Conservation (phyloP, 331 rosid species). For the Spiraea crenata region DNA sequence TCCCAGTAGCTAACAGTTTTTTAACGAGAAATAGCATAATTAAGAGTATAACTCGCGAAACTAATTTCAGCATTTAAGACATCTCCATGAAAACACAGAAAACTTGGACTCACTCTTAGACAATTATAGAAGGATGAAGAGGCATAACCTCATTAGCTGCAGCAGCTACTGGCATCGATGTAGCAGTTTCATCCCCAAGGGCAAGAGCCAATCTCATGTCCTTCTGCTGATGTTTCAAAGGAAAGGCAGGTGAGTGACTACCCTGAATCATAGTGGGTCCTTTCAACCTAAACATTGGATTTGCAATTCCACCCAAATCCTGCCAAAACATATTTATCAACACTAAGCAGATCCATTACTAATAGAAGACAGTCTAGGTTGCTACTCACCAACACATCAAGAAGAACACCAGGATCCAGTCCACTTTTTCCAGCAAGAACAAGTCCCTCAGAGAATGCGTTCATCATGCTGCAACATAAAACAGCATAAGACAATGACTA, state of each 20-base stretch:
- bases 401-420: constrained; percentile 60
- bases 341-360: constrained; percentile 9
- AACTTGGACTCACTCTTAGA: neutral
- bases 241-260: constrained; percentile 77
- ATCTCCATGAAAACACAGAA: too few relatives aligned
- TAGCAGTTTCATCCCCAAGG: constrained; percentile 72
- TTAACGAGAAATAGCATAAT: too few relatives aligned
- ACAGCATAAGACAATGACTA: neutral
- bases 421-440: constrained; percentile 68
- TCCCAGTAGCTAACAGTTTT: too few relatives aligned
- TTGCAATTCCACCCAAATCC: constrained; percentile 73
- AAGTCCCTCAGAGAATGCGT: constrained; percentile 88
- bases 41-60: too few relatives aligned
- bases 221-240: constrained; percentile 89
- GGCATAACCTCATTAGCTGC: constrained; percentile 77
- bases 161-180: constrained; percentile 83
- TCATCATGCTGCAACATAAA: constrained; percentile 61
- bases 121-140: neutral
- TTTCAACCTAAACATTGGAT: constrained; percentile 73
- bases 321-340: constrained; percentile 29
- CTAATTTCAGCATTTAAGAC: too few relatives aligned
- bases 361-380: constrained; percentile 10
- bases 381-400: constrained; percentile 64
- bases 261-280: constrained; percentile 72
- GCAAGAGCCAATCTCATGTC: constrained; percentile 93